Evolutionary conservation across 2,329 filamentous ascomycete species (phyloP).

Genomic region (Aspergillus luchuensis): DNA sequence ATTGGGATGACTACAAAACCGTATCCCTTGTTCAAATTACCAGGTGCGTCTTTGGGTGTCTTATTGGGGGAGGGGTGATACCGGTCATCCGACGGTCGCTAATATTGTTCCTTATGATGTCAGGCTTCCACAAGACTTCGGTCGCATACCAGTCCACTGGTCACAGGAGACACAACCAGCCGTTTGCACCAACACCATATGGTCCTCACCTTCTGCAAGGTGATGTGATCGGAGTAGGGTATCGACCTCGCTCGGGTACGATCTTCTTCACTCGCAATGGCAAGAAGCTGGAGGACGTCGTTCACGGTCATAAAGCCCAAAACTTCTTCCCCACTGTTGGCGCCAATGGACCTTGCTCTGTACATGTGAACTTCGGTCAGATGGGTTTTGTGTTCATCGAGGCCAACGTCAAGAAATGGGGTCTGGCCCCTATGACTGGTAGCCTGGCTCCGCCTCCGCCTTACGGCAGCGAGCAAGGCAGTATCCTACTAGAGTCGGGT

Average conservation of each 20-base stretch:
- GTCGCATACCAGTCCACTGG: constrained; percentile 89
- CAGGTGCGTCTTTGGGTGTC: constrained; percentile 62
- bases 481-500: constrained; percentile 88
- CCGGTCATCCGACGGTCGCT: constrained; percentile 6
- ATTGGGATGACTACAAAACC: constrained; percentile 97
- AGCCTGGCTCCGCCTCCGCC: constrained; percentile 92
- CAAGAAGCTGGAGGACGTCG: constrained; percentile 93
- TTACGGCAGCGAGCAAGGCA: constrained; percentile 95
- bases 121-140: constrained; percentile 89
- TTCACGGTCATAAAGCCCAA: constrained; percentile 86
- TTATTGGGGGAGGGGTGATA: not conserved
- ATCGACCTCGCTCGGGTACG: constrained; percentile 88
- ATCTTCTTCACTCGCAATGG: constrained; percentile 99
- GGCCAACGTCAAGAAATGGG: constrained; percentile 99
- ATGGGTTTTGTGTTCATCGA: constrained; percentile 99
- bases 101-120: constrained; percentile 13
- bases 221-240: constrained; percentile 93
- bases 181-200: constrained; percentile 77
- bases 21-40: constrained; percentile 90
- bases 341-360: constrained; percentile 85
- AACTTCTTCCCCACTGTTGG: constrained; percentile 99
- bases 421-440: constrained; percentile 90
- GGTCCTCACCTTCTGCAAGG: constrained; percentile 86
- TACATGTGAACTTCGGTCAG: constrained; percentile 98
- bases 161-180: constrained; percentile 86